Evolutionary conservation across 176 grass and related monocot genomes (phyloP), one percentile per base, ranked within the genome.

Genomic region (Typha latifolia): DNA sequence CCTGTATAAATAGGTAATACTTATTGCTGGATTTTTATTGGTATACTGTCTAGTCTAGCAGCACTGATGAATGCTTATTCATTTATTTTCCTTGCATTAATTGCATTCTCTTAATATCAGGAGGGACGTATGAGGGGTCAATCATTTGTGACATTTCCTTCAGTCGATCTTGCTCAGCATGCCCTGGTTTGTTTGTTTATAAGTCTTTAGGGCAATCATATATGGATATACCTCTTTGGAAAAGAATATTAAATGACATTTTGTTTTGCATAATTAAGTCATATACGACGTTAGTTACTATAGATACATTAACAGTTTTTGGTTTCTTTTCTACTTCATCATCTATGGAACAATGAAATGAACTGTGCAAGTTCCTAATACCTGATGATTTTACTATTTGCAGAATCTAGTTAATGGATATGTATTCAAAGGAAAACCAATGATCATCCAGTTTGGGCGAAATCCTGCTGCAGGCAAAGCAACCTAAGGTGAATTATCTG

Each of bases 81-180:
- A 68, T 72, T 49, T 74, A 19, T 62, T 5, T 72, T 80, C 69
- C 51, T 48, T 64, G 2, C 47, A 69, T 55, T 66, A 24, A 50
- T 66, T 62, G 74, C 64, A 55, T 79, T 31, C 68, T 88, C 22
- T 48, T 69, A 9, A 18, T 77, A 71, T 4, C 70, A 96, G 94
- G 89, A 92, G 71, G 89, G 94, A 34, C 79, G 88, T 32, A 92
- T 97, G 89, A 77, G 83, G 18, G 94, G 94, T 18, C 94, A 97
- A 86, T 89, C 94, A 21, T 97, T 97, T 56, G 83, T 97, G 78
- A 97, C 89, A 55, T 97, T 97, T 87, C 85, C 88, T 47, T 90
- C 75, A 5, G 67, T 79, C 37, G 81, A 92, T 81, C 80, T 90
- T 61, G 88, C 85, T 70, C 76, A 97, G 16, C 32, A 10, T 32